Conservation (phyloP, 2,329 filamentous ascomycete species). For the Scedosporium boydii region DNA sequence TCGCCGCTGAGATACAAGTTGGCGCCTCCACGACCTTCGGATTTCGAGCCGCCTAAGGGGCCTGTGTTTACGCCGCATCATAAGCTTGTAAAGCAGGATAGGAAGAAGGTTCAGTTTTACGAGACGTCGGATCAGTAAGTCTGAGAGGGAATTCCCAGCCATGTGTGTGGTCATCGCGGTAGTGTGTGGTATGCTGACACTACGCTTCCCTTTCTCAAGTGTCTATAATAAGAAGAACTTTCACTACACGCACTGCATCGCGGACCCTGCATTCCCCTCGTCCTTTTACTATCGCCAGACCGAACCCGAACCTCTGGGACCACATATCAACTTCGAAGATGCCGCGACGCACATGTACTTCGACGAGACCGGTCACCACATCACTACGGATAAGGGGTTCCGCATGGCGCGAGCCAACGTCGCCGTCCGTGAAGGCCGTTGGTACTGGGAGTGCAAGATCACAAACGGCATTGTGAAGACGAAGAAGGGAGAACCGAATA, state of each 20-base stretch:
- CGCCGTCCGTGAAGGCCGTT: slow-evolving; percentile 76
- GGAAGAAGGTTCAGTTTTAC: slow-evolving; percentile 45
- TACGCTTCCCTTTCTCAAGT: slow-evolving; percentile 20
- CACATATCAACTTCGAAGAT: slow-evolving; percentile 89
- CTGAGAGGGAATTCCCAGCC: background rate
- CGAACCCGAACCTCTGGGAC: slow-evolving; percentile 72
- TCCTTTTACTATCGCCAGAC: slow-evolving; percentile 84
- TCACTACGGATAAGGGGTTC: slow-evolving; percentile 90
- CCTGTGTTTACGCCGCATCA: slow-evolving; percentile 49
- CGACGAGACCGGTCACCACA: slow-evolving; percentile 61
- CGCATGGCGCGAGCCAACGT: slow-evolving; percentile 87
- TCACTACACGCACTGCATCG: slow-evolving; percentile 83
- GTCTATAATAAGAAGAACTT: slow-evolving; percentile 64
- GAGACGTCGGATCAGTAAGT: slow-evolving; percentile 57
- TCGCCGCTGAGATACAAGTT: slow-evolving; percentile 53
- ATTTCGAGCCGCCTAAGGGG: slow-evolving; percentile 50
- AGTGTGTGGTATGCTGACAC: background rate
- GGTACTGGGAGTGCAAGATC: slow-evolving; percentile 92
- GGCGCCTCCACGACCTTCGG: slow-evolving; percentile 50
- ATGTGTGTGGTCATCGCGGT: no score
- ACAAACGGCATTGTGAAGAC: slow-evolving; percentile 58
- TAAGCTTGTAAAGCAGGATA: slow-evolving; percentile 38
- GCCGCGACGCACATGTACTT: slow-evolving; percentile 78
- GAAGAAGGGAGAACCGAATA: slow-evolving; percentile 31
- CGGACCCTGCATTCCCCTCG: slow-evolving; percentile 77